Evolutionary conservation across 140 eudicot species (phyloP), one percentile per base, ranked within the genome.

Genomic region (Cichorium intybus): DNA sequence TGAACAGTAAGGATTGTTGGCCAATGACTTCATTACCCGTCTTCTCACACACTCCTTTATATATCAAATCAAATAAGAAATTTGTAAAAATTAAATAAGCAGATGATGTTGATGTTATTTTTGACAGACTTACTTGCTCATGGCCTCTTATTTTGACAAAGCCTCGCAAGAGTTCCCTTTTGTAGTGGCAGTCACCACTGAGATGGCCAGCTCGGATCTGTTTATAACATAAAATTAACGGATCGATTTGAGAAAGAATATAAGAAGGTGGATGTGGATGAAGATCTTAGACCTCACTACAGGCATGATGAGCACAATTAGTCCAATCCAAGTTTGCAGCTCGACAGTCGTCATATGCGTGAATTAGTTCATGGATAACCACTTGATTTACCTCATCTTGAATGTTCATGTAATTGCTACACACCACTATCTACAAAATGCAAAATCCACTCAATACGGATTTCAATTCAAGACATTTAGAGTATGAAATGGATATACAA

Each of bases 201-300:
- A 87, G 84, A 85, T 91, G 97, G 27, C 89, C 95, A 56, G 96
- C 96, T 68, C 96, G 87, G 53, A 91, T 91, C 96, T 89, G 77
- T 57, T 39, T 41, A 20, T 18, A 52, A 31, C 24, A 58, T n/a
- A 33, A 33, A 62, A 16, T 59, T 4, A 26, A 22, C n/a, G 28
- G 46, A 50, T 24, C n/a, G 56, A n/a, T 66, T 31, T 24, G 11
- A 16, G 20, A 48, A 14, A 50, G 31, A 45, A 41, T 56, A 60
- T 20, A 49, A 34, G 21, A 10, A 53, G 33, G 18, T 31, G 14
- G 6, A 28, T n/a, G n/a, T n/a, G n/a, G n/a, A n/a, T 16, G 53
- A 56, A 15, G 24, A 21, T 52, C 81, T n/a, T n/a, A n/a, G n/a
- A n/a, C n/a, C n/a, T n/a, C n/a, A n/a, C n/a, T n/a, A n/a, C n/a